These are phyloP conservation scores for Pseudocercospora pini-densiflorae DNA, from an alignment of 2,329 filamentous ascomycete genomes.

Conservation along the genomic window DNA sequence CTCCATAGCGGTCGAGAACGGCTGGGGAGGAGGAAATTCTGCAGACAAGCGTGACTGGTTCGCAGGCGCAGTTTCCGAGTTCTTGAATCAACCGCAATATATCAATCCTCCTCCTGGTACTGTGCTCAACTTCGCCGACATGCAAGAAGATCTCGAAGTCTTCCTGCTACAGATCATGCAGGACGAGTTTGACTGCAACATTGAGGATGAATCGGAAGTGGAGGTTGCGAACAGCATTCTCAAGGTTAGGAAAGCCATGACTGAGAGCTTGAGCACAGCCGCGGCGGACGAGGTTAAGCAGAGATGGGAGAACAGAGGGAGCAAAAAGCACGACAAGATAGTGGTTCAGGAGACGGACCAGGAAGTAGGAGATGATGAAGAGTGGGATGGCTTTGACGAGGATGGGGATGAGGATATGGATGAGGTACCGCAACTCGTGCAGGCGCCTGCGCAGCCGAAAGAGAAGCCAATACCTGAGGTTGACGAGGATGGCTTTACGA, in stretches of 20 bases:
- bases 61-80: constrained; percentile 81
- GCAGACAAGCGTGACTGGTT: constrained; percentile 96
- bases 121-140: not conserved
- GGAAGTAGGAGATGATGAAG: constrained; percentile 55
- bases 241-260: constrained; percentile 67
- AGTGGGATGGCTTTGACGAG: constrained; percentile 55
- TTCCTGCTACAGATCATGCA: constrained; percentile 88
- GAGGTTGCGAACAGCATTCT: constrained; percentile 76
- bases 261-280: constrained; percentile 72
- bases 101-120: not conserved
- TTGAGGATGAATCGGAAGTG: constrained; percentile 85
- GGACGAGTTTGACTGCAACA: constrained; percentile 91
- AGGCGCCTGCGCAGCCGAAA: constrained; percentile 45
- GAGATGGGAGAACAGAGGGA: constrained; percentile 71
- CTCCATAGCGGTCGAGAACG: constrained; percentile 81
- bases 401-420: constrained; percentile 58
- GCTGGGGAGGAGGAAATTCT: constrained; percentile 84
- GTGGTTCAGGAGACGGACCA: constrained; percentile 64
- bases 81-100: constrained; percentile 59
- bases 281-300: constrained; percentile 79
- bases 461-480: constrained; percentile 66
- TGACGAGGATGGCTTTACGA: constrained; percentile 48
- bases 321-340: constrained; percentile 63
- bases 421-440: constrained; percentile 67
- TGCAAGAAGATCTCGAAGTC: constrained; percentile 75